These are phyloP conservation scores for Asterionellopsis glacialis DNA, from an alignment of 108 stramenopile genomes.

Conservation along the genomic window DNA sequence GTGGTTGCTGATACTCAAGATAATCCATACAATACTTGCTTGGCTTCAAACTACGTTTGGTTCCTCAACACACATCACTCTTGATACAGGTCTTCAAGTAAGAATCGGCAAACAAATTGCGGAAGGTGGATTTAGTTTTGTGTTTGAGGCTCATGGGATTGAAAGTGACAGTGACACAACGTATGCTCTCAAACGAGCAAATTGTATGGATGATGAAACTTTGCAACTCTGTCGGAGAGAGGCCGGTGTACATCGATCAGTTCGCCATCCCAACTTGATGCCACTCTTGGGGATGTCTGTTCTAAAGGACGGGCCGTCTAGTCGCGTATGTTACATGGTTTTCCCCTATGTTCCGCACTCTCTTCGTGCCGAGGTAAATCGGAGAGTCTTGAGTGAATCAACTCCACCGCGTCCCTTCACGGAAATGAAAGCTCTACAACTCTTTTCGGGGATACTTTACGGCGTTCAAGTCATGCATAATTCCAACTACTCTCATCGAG, in stretches of 20 bases:
- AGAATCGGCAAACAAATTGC: conserved; percentile 55
- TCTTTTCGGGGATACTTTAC: conserved; percentile 49
- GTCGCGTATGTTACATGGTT: conserved; percentile 69
- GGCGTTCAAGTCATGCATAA: conserved; percentile 58
- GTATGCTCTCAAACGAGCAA: conserved; percentile 77
- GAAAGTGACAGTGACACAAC: conserved; percentile 7
- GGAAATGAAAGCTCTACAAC: conserved; percentile 32
- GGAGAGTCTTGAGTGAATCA: conserved; percentile 31
- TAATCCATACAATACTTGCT: not conserved
- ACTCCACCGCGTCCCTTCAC: conserved; percentile 18
- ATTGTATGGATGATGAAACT: conserved; percentile 48
- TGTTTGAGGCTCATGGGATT: conserved; percentile 44
- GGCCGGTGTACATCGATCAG: conserved; percentile 58
- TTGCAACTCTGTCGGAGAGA: conserved; percentile 54
- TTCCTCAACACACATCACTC: conserved; percentile 6
- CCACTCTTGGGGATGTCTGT: conserved; percentile 31
- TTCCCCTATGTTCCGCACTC: conserved; percentile 63
- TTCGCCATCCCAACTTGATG: conserved; percentile 28
- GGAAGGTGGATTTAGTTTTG: conserved; percentile 73
- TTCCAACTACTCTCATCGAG: conserved; percentile 65
- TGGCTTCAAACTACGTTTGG: conserved; percentile 7
- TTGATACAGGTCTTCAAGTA: conserved; percentile 53
- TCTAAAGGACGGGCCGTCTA: conserved; percentile 7
- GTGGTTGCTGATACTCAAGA: not conserved
- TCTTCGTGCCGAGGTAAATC: conserved; percentile 58